Conservation (phyloP, 768 basidiomycete species). For the Pulveroboletus sp. region DNA sequence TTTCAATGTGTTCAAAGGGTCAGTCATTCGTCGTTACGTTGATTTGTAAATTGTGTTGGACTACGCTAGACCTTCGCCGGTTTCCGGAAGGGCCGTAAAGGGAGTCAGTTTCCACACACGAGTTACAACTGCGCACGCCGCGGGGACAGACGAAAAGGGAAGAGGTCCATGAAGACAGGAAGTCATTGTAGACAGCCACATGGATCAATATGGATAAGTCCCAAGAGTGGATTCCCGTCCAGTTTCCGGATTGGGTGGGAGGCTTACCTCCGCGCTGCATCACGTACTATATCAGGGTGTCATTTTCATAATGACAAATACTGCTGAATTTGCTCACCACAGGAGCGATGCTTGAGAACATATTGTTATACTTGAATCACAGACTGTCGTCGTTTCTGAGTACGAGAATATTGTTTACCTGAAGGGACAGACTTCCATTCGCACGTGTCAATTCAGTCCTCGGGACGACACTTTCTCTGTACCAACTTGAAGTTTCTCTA, state of each 20-base stretch:
- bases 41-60: conserved; percentile 6
- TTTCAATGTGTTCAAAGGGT: conserved; percentile 21
- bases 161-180: conserved; percentile 7
- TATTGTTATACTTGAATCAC: no score
- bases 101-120: conserved; percentile 5
- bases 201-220: conserved; percentile 6
- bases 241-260: conserved; percentile 6
- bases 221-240: conserved; percentile 3
- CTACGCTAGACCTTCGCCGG: conserved; percentile 8
- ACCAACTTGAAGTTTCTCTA: no score
- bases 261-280: conserved; percentile 5
- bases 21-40: conserved; percentile 23
- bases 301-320: conserved; percentile 2
- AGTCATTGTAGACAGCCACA: conserved; percentile 3
- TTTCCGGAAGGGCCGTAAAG: conserved; percentile 7
- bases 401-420: no score
- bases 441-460: no score
- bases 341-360: background rate
- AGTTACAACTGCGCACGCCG: conserved; percentile 3
- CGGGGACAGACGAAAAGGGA: conserved; percentile 22
- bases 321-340: background rate
- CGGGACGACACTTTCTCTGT: no score
- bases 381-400: no score
- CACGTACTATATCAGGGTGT: conserved; percentile 16
- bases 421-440: no score